Base-by-base conservation (phyloP, 208 protist species). In the Vickermania ingenoplastis region DNA sequence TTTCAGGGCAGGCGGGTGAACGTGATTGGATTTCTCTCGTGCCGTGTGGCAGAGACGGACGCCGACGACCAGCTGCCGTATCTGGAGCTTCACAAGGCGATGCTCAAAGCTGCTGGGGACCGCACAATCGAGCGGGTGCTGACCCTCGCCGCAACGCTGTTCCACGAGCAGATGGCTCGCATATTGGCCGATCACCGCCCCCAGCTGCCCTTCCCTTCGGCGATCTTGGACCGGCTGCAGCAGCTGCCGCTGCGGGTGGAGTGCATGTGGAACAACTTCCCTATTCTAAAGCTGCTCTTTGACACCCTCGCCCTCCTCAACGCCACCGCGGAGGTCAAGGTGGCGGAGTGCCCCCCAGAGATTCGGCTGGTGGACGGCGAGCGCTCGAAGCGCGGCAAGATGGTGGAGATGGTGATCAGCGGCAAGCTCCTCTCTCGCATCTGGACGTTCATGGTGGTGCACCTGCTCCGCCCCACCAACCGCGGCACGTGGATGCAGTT, bases 91-190 rank as follows among this genome's bases (percentile, higher is more conserved):
- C 75, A 73, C 26, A 82, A 85, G 45, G 71, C 71, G 0, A 83
- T 89, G 27, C 61, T 89, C 24, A 89, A 89, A 61, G 81, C 81
- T 3, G 81, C 81, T 0, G 81, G 81, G 3, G 81, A 89, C 52
- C 74, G 81, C 22, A 89, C 81, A 0, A 57, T 89, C 21, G 81
- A 89, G 64, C 71, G 77, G 0, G 81, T 83, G 56, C 74, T 85
- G 1, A 73, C 72, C 1, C 73, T 89, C 25, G 69, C 75, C 41
- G 68, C 73, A 2, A 77, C 69, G 61, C 57, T 73, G 22, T 74
- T 75, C 28, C 60, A 75, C 14, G 71, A 79, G 53, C 68, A 82
- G 55, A 83, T 82, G 28, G 71, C 57, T 0, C 73, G 79, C 7
- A 69, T 77, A 0, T 73, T 74, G 31, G 22, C 58, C 14, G 55